phyloP scores from a whole-genome alignment of 805 yeast species.

The Saccharomyces kudriavzevii region DNA sequence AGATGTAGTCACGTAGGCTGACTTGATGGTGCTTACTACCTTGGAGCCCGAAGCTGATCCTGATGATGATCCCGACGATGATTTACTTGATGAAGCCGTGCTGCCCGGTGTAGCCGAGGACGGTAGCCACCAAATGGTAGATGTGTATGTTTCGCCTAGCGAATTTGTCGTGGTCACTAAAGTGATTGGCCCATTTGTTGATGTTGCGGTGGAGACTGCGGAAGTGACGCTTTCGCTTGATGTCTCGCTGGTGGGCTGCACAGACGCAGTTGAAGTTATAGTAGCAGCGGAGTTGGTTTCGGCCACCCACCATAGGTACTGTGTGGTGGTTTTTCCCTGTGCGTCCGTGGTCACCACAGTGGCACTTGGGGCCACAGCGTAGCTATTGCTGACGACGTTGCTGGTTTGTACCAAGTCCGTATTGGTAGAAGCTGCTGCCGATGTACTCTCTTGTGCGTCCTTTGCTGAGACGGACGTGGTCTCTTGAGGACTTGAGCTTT shows the following conservation, averaged over 20 bases:
- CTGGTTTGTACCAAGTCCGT: slow-evolving; percentile 4
- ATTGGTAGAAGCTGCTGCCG: neutral
- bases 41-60: neutral
- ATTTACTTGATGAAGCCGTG: neutral
- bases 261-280: neutral
- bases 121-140: slow-evolving; percentile 29
- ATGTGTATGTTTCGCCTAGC: slow-evolving; percentile 17
- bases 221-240: neutral
- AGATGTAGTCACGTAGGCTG: neutral
- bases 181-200: slow-evolving; percentile 15
- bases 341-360: slow-evolving; percentile 18
- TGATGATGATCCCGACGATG: neutral
- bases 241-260: neutral
- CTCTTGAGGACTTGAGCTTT: neutral
- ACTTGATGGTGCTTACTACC: neutral
- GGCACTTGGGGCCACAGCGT: slow-evolving; percentile 13
- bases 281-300: slow-evolving; percentile 1
- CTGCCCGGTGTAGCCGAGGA: slow-evolving; percentile 7
- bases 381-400: slow-evolving; percentile 4
- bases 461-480: neutral
- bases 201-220: neutral
- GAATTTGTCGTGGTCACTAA: slow-evolving; percentile 16
- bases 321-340: slow-evolving; percentile 13
- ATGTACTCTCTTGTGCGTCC: neutral
- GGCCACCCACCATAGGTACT: slow-evolving; percentile 15